These are phyloP conservation scores for Paecilomyces variotii DNA, from an alignment of 2,329 filamentous ascomycete species.

Conservation along the genomic window DNA sequence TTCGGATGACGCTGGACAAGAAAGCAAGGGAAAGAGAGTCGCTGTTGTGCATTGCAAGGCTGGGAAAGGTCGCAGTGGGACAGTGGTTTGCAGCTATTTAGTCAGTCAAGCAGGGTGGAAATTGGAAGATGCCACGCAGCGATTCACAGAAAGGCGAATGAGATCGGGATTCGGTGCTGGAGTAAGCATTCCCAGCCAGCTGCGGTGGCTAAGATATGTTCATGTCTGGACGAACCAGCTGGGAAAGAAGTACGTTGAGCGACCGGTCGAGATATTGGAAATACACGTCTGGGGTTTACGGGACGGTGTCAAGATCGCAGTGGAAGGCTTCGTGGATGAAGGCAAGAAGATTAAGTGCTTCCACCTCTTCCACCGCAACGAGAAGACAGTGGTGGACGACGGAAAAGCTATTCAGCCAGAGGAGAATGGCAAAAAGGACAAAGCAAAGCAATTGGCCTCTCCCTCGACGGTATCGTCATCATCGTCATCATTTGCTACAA, in stretches of 20 bases:
- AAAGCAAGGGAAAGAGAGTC: conserved; percentile 48
- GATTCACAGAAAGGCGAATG: conserved; percentile 81
- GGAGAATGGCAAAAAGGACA: conserved; percentile 41
- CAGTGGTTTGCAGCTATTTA: conserved; percentile 77
- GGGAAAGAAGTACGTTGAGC: conserved; percentile 72
- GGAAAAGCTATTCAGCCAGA: conserved; percentile 47
- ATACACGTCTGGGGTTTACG: conserved; percentile 83
- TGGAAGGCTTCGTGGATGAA: conserved; percentile 82
- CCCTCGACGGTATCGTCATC: conserved; percentile 10
- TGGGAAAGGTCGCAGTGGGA: conserved; percentile 88
- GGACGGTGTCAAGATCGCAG: conserved; percentile 76
- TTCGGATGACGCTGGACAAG: conserved; percentile 16
- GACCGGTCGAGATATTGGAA: conserved; percentile 76
- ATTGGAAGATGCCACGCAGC: conserved; percentile 53
- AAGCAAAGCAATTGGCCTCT: conserved; percentile 3
- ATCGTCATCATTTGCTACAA: conserved; percentile 8
- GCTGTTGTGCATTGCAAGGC: conserved; percentile 96
- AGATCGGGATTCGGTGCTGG: conserved; percentile 78
- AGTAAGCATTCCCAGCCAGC: conserved; percentile 86
- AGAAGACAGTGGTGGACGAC: conserved; percentile 49
- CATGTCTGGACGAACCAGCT: conserved; percentile 68
- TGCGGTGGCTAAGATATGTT: conserved; percentile 81
- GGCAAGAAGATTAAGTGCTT: conserved; percentile 78
- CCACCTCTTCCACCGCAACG: conserved; percentile 66
- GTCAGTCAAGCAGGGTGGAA: conserved; percentile 77